A percentile compares a stretch with the other conserved stretches of the same genome.
Evolutionary conservation across 148 eudicot genomes (phyloP).

Genomic region (Silene latifolia): DNA sequence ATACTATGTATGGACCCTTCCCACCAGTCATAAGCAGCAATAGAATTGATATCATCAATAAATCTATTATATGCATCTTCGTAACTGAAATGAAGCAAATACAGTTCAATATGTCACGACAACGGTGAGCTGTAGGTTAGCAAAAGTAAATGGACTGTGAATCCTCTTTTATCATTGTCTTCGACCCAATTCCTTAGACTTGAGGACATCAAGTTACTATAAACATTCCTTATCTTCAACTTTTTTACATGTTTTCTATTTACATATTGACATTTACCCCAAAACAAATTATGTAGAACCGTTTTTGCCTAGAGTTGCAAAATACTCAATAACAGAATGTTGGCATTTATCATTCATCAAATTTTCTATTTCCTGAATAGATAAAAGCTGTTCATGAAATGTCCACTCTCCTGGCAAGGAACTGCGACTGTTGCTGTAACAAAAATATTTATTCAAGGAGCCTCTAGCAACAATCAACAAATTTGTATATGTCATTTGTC

Average conservation of each 20-base stretch:
- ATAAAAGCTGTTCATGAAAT: not conserved
- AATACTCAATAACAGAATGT: too few species aligned
- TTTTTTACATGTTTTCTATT: not conserved
- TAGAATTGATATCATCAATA: constrained; percentile 73
- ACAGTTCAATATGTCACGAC: not conserved
- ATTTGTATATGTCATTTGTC: not conserved
- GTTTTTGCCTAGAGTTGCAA: too few species aligned
- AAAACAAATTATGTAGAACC: not conserved
- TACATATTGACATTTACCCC: not conserved
- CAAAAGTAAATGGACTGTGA: not conserved
- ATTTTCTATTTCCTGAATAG: too few species aligned
- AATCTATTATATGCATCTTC: constrained; percentile 89
- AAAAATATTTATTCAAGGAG: not conserved
- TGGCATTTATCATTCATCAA: too few species aligned
- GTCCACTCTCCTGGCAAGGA: not conserved
- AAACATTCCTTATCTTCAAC: not conserved
- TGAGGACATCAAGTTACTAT: not conserved
- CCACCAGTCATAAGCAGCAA: constrained; percentile 96
- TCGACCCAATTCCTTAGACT: not conserved
- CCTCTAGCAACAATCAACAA: not conserved
- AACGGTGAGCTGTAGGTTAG: not conserved
- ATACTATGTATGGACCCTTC: constrained; percentile 87
- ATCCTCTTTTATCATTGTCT: not conserved
- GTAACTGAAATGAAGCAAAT: constrained; percentile 39
- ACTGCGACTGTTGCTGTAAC: not conserved